These are phyloP conservation scores for Dictyostelium capitatum DNA, from an alignment of 78 protist genomes.

Conservation along the genomic window DNA sequence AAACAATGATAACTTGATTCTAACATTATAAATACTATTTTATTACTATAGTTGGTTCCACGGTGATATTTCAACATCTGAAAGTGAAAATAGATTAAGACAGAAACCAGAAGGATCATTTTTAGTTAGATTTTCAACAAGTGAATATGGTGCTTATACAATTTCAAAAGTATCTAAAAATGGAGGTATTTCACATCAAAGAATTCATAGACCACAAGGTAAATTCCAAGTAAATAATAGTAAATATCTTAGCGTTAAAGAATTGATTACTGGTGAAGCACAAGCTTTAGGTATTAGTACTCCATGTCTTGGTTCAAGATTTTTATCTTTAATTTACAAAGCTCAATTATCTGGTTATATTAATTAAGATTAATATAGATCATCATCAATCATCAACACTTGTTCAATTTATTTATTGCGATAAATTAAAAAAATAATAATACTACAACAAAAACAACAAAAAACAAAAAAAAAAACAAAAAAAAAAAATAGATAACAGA, in stretches of 20 bases:
- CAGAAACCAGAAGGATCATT: conserved; percentile 85
- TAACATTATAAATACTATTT: not conserved
- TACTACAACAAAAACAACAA: not conserved
- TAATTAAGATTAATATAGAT: not conserved
- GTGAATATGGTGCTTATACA: conserved; percentile 83
- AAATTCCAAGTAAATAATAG: conserved; percentile 77
- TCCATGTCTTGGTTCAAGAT: conserved; percentile 86
- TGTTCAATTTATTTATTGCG: no score
- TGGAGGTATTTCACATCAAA: conserved; percentile 84
- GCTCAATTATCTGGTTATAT: conserved; percentile 71
- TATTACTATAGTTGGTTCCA: conserved; percentile 81
- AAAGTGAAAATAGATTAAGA: conserved; percentile 71
- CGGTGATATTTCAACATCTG: conserved; percentile 87
- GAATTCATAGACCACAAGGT: conserved; percentile 78
- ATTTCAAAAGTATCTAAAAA: conserved; percentile 82
- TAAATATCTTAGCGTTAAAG: conserved; percentile 74
- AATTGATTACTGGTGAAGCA: conserved; percentile 80
- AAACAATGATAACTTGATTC: no score
- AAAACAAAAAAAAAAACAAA: conserved; percentile 10
- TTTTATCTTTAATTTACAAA: conserved; percentile 73
- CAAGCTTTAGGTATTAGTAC: conserved; percentile 69
- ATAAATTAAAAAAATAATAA: not conserved
- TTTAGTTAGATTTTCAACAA: conserved; percentile 85
- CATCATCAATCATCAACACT: not conserved
- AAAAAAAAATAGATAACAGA: not conserved